Conservation (phyloP, 345 rosid species). For the Eucalyptus viminalis region DNA sequence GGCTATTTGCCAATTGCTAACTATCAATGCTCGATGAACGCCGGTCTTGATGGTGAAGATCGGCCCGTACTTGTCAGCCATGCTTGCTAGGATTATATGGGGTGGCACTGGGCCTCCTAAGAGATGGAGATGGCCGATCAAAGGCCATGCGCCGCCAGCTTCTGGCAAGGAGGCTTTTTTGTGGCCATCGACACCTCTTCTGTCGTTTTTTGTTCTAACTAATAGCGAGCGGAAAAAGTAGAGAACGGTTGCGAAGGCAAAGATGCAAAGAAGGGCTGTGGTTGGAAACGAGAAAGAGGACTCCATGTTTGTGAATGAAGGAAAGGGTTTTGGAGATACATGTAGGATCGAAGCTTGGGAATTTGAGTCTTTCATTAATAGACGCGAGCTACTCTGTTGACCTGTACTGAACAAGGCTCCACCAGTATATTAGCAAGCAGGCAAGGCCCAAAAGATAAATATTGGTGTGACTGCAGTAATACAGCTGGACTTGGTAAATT, state of each 20-base stretch:
- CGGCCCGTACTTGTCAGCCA: constrained; percentile 15
- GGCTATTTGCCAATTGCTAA: constrained; percentile 1
- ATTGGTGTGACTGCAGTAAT: not conserved
- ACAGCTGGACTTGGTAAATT: not conserved
- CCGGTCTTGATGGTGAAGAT: constrained; percentile 22
- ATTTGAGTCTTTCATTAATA: not conserved
- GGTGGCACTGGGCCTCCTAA: constrained; percentile 8
- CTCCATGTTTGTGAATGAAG: not conserved
- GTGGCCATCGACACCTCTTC: not conserved
- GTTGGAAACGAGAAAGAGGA: not conserved
- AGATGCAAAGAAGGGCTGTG: not conserved
- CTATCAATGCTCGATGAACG: constrained; percentile 1
- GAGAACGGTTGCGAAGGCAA: not conserved
- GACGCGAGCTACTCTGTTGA: not conserved
- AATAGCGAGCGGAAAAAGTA: not conserved
- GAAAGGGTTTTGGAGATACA: not conserved
- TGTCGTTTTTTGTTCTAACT: not conserved
- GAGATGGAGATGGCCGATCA: constrained; percentile 22
- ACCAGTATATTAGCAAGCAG: not conserved
- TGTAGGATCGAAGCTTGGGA: not conserved
- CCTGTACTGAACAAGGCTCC: not conserved
- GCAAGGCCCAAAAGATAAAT: not conserved
- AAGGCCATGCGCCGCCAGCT: not conserved
- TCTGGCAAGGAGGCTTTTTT: not conserved
- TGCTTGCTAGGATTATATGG: constrained; percentile 4